A percentile compares a stretch with the other conserved stretches of the same genome.
Evolutionary conservation across 2,329 filamentous ascomycete species (phyloP).

Genomic region (Botrytis fragariae): DNA sequence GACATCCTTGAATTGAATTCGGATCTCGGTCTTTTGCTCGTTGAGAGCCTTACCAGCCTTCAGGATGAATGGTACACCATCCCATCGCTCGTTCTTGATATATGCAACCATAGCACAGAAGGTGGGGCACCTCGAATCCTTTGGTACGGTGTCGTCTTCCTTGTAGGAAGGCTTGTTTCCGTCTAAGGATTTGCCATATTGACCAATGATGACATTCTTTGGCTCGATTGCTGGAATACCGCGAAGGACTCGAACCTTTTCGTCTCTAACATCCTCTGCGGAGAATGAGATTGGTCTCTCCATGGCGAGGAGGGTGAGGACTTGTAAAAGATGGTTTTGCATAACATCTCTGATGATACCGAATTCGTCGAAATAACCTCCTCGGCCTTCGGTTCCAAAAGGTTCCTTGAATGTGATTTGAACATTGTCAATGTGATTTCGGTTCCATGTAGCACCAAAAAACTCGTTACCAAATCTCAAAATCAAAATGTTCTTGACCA

Average conservation of each 20-base stretch:
- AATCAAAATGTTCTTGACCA: slow-evolving; percentile 99
- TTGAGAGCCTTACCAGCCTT: slow-evolving; percentile 99
- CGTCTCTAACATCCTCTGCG: slow-evolving; percentile 95
- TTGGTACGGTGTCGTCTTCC: slow-evolving; percentile 96
- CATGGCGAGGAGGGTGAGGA: slow-evolving; percentile 95
- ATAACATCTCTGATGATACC: slow-evolving; percentile 99
- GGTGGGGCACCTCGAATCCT: slow-evolving; percentile 94
- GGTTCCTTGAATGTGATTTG: slow-evolving; percentile 99
- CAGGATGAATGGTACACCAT: slow-evolving; percentile 97
- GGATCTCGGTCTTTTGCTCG: slow-evolving; percentile 99
- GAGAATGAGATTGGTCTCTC: slow-evolving; percentile 98
- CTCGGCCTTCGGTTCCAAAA: slow-evolving; percentile 95
- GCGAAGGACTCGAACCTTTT: slow-evolving; percentile 95
- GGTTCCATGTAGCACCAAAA: slow-evolving; percentile 97
- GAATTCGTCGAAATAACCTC: slow-evolving; percentile 99
- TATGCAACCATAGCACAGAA: slow-evolving; percentile 97
- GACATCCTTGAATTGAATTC: slow-evolving; percentile 99
- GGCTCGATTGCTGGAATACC: slow-evolving; percentile 93
- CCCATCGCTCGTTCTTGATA: slow-evolving; percentile 99
- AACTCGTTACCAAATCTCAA: slow-evolving; percentile 98
- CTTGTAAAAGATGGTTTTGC: slow-evolving; percentile 98
- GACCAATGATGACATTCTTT: slow-evolving; percentile 99
- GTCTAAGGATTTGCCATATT: slow-evolving; percentile 95
- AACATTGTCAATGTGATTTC: slow-evolving; percentile 98
- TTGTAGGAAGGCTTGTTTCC: slow-evolving; percentile 97